Conservation (phyloP, 257 asterid genomes). For the Nicotiana knightiana region DNA sequence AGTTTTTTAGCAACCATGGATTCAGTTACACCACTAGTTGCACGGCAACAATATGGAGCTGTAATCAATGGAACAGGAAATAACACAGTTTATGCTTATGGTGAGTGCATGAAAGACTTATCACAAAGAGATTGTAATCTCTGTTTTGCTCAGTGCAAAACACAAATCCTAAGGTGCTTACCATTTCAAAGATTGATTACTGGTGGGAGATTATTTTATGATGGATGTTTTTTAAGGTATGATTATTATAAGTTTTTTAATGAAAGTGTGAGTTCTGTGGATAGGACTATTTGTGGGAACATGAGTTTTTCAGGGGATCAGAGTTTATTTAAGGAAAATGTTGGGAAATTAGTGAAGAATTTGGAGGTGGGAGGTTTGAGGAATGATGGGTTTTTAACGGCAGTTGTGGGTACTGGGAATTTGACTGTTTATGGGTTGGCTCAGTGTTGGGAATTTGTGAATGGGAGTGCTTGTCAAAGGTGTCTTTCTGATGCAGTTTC, state of each 20-base stretch:
- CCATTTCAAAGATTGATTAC: constrained; percentile 41
- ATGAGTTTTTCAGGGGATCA: constrained; percentile 43
- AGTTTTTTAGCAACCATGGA: constrained; percentile 52
- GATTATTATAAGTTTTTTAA: constrained; percentile 55
- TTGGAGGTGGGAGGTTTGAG: constrained; percentile 33
- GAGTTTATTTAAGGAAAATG: constrained; percentile 32
- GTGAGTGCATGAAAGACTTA: constrained; percentile 62
- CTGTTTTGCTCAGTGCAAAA: constrained; percentile 55
- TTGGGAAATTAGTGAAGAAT: constrained; percentile 38
- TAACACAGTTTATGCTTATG: constrained; percentile 48
- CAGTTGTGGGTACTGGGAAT: constrained; percentile 33
- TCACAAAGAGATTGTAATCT: constrained; percentile 53
- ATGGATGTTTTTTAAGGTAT: constrained; percentile 61
- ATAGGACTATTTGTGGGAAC: constrained; percentile 39
- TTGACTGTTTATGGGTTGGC: constrained; percentile 63
- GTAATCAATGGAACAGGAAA: constrained; percentile 44
- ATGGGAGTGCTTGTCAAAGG: constrained; percentile 33
- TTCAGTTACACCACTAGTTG: constrained; percentile 27
- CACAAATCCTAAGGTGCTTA: constrained; percentile 40
- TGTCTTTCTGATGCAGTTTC: constrained; percentile 44
- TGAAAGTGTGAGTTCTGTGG: constrained; percentile 44
- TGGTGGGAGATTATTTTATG: constrained; percentile 49
- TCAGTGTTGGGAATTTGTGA: constrained; percentile 72
- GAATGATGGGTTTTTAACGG: constrained; percentile 52
- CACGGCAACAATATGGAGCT: constrained; percentile 31